Percentiles rank a stretch among this genome's conserved stretches.
These are phyloP conservation scores for Aspergillus biplanus DNA, from an alignment of 495 filamentous ascomycete species.

Conservation along the genomic window DNA sequence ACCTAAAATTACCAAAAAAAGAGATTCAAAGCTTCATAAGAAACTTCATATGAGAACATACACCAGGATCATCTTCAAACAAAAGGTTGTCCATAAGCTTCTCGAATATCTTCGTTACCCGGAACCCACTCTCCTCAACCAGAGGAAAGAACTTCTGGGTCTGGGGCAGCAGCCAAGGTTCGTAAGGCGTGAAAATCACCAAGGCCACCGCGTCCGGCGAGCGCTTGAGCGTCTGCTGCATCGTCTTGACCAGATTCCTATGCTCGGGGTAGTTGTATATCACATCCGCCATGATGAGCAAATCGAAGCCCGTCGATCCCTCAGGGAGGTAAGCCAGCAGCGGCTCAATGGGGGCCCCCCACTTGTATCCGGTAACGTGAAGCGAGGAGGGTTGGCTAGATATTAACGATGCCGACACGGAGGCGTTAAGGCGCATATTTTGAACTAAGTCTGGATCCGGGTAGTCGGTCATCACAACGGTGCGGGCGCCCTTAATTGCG, in stretches of 20 bases:
- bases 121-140: constrained; percentile 66
- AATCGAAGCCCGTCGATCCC: constrained; percentile 61
- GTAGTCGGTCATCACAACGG: constrained; percentile 85
- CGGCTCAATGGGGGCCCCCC: constrained; percentile 64
- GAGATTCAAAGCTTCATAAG: neutral
- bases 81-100: constrained; percentile 79
- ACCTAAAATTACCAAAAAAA: neutral
- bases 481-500: constrained; percentile 67
- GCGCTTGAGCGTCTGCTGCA: constrained; percentile 63
- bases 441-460: constrained; percentile 78
- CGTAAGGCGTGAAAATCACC: constrained; percentile 92
- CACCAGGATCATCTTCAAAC: constrained; percentile 85
- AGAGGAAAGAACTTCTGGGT: constrained; percentile 86
- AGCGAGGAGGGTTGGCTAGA: constrained; percentile 40
- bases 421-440: constrained; percentile 76
- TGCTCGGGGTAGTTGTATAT: constrained; percentile 91
- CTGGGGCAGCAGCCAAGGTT: constrained; percentile 83
- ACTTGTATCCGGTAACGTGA: constrained; percentile 72
- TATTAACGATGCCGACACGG: constrained; percentile 40
- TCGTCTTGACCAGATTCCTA: constrained; percentile 68
- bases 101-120: constrained; percentile 77
- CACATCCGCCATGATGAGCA: constrained; percentile 84
- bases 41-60: constrained; percentile 38
- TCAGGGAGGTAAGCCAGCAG: constrained; percentile 55
- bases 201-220: constrained; percentile 62